phyloP scores from a whole-genome alignment of 768 basidiomycete species.

The Lenzites betulinus region DNA sequence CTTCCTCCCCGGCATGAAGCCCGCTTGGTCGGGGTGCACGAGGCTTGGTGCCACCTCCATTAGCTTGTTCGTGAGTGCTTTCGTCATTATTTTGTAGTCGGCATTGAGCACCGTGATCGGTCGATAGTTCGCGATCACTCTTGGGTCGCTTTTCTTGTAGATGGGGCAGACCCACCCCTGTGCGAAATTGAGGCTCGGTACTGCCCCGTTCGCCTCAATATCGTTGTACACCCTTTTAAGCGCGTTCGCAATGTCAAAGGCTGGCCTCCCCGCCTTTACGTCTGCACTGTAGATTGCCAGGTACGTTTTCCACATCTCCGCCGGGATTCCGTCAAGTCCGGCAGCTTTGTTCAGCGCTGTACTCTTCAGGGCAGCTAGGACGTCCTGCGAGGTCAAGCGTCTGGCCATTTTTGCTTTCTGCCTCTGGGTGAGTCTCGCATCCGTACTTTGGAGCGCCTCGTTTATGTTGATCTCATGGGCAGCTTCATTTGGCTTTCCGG shows the following conservation, averaged over 20 bases:
- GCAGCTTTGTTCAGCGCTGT: background rate
- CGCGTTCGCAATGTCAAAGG: background rate
- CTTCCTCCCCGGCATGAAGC: conserved; percentile 36
- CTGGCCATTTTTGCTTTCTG: background rate
- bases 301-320: background rate
- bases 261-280: background rate
- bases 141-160: conserved; percentile 41
- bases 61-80: conserved; percentile 24
- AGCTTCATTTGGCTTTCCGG: no score
- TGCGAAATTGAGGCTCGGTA: conserved; percentile 21
- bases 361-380: background rate
- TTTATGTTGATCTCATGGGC: no score
- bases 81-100: conserved; percentile 36
- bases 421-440: no score
- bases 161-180: conserved; percentile 39
- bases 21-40: conserved; percentile 40
- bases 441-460: no score
- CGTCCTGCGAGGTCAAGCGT: background rate
- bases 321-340: background rate
- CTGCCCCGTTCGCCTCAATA: background rate
- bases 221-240: background rate
- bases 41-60: conserved; percentile 15
- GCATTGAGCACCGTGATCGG: conserved; percentile 31
- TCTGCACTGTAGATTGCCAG: background rate
- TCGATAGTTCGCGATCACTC: conserved; percentile 13